Conservation (phyloP, 1,284 basidiomycete species). For the Ustilago tritici region DNA sequence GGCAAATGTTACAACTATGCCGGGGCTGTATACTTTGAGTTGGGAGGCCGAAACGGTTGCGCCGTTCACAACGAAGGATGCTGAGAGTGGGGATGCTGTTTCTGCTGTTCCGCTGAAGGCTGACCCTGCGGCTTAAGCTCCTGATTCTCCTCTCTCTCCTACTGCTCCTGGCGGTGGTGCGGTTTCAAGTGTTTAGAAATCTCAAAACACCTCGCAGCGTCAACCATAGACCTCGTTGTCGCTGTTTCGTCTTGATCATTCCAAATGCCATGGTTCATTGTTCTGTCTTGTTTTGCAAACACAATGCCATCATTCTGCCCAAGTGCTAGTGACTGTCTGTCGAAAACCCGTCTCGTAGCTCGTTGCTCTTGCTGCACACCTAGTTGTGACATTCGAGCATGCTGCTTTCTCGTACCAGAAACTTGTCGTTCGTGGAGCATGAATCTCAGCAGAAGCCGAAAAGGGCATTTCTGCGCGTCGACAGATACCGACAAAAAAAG, state of each 20-base stretch:
- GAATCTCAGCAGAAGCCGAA: too few species aligned
- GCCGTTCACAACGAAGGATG: background rate
- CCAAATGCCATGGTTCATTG: too few species aligned
- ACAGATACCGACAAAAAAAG: background rate
- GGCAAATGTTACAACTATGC: constrained; percentile 37
- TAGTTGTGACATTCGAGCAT: too few species aligned
- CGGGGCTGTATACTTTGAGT: constrained; percentile 41
- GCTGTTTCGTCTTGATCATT: too few species aligned
- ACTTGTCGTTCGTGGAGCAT: background rate
- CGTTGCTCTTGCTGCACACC: too few species aligned
- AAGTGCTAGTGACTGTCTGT: too few species aligned
- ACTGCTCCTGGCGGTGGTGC: background rate
- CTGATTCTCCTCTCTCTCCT: background rate
- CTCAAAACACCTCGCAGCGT: too few species aligned
- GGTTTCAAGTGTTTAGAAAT: too few species aligned
- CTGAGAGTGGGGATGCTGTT: background rate
- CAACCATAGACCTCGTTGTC: too few species aligned
- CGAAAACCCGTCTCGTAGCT: too few species aligned
- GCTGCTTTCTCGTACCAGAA: constrained; percentile 8
- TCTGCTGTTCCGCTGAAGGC: background rate
- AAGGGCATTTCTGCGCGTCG: background rate
- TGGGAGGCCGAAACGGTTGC: constrained; percentile 43
- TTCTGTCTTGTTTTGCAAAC: too few species aligned
- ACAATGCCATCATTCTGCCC: too few species aligned
- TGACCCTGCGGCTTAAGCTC: background rate